These are phyloP conservation scores for Tuber umbilicatum DNA, from an alignment of 495 filamentous ascomycete genomes.

Conservation along the genomic window DNA sequence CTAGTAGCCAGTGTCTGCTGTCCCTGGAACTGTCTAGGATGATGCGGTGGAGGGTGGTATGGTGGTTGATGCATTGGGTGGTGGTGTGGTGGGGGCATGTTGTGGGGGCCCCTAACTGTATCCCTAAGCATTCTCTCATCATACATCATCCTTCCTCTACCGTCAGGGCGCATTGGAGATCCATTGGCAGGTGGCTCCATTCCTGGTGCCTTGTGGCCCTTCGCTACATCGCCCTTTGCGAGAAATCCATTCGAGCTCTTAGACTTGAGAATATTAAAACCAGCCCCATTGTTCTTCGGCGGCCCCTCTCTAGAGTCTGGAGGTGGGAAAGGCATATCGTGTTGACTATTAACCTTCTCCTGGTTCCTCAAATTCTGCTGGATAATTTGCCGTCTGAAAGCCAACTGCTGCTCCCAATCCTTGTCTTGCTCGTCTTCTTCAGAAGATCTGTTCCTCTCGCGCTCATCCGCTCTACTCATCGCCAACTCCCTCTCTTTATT, in stretches of 20 bases:
- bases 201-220: conserved; percentile 20
- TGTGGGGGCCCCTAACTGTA: conserved; percentile 36
- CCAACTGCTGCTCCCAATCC: conserved; percentile 41
- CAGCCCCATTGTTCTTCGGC: conserved; percentile 19
- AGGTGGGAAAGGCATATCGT: conserved; percentile 31
- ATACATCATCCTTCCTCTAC: conserved; percentile 27
- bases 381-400: conserved; percentile 40
- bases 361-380: conserved; percentile 41
- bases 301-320: conserved; percentile 21
- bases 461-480: conserved; percentile 31
- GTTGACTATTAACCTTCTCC: conserved; percentile 40
- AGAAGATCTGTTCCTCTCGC: conserved; percentile 21
- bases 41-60: conserved; percentile 18
- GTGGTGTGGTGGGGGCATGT: conserved; percentile 20
- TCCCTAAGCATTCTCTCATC: conserved; percentile 34
- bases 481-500: conserved; percentile 24
- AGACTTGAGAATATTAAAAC: conserved; percentile 34
- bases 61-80: conserved; percentile 27
- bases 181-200: conserved; percentile 17
- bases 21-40: conserved; percentile 10
- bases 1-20: conserved; percentile 25
- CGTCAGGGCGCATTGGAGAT: conserved; percentile 23
- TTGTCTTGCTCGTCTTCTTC: conserved; percentile 34
- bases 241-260: conserved; percentile 38
- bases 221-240: conserved; percentile 21